Evolutionary conservation across 192 early-diverging fungal species (phyloP).

Genomic region (Coemansia sp.): DNA sequence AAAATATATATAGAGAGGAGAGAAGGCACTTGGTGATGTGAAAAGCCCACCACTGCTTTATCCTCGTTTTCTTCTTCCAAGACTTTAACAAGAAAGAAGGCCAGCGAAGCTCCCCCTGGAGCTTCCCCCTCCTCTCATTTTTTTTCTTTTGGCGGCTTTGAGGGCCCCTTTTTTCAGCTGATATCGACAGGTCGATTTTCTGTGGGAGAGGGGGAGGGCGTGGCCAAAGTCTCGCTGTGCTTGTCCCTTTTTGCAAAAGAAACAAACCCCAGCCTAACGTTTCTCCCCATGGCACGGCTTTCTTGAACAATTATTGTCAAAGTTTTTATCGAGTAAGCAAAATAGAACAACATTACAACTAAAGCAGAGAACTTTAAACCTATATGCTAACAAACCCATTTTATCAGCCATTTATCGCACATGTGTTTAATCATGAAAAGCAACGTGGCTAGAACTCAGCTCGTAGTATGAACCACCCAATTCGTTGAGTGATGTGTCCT

Average conservation of each 20-base stretch:
- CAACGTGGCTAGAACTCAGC: not conserved
- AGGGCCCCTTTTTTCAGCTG: not conserved
- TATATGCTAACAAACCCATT: too few relatives aligned
- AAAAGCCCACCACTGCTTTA: not conserved
- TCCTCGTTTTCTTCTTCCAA: not conserved
- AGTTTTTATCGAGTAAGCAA: too few relatives aligned
- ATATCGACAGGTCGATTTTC: not conserved
- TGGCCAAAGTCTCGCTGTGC: not conserved
- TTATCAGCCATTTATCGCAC: not conserved
- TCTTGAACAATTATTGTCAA: too few relatives aligned
- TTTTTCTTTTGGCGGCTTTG: not conserved
- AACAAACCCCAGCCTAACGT: too few relatives aligned
- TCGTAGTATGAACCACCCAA: not conserved
- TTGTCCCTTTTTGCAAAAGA: not conserved
- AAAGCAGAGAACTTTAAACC: too few relatives aligned
- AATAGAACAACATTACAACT: too few relatives aligned
- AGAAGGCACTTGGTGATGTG: slow-evolving; percentile 13
- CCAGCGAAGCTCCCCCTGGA: not conserved
- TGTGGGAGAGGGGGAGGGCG: not conserved
- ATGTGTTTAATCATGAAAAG: not conserved
- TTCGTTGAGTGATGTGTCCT: not conserved
- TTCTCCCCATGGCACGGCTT: too few relatives aligned
- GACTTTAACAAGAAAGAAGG: not conserved
- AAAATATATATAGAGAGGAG: slow-evolving; percentile 9
- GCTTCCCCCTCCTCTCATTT: not conserved